Conservation (phyloP, 768 basidiomycete species). For the Lentinula raphanica region DNA sequence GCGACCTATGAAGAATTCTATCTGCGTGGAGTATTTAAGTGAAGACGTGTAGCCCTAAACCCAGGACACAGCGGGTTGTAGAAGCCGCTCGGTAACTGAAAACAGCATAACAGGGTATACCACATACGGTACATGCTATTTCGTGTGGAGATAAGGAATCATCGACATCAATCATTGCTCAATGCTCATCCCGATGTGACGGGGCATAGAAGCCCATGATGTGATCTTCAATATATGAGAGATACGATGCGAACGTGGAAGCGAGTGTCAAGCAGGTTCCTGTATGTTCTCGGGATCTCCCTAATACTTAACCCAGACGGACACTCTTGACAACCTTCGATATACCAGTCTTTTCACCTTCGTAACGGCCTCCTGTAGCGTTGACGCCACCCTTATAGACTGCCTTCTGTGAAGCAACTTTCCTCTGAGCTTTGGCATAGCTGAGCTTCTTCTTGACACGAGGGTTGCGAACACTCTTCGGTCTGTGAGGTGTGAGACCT, state of each 20-base stretch:
- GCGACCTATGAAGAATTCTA: no score
- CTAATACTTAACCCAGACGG: conserved; percentile 45
- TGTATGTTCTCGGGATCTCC: background rate
- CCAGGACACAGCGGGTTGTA: no score
- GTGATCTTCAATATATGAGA: no score
- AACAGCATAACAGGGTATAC: no score
- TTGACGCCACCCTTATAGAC: conserved; percentile 87
- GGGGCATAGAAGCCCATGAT: background rate
- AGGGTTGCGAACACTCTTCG: conserved; percentile 91
- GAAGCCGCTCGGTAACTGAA: no score
- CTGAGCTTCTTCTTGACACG: conserved; percentile 93
- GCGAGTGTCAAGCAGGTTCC: no score
- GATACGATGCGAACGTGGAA: no score
- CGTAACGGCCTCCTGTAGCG: conserved; percentile 67
- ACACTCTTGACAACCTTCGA: conserved; percentile 86
- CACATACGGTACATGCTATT: background rate
- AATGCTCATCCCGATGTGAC: background rate
- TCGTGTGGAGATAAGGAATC: background rate
- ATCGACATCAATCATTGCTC: no score
- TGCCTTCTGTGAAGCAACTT: conserved; percentile 81
- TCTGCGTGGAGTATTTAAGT: no score
- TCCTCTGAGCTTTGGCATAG: conserved; percentile 95
- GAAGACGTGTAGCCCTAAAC: no score
- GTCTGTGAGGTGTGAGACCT: conserved; percentile 85
- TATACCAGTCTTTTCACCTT: conserved; percentile 91